A percentile compares a stretch with the other conserved stretches of the same genome.
These are phyloP conservation scores for Exophiala lecanii-corni DNA, from an alignment of 2,329 filamentous ascomycete genomes.

Conservation along the genomic window DNA sequence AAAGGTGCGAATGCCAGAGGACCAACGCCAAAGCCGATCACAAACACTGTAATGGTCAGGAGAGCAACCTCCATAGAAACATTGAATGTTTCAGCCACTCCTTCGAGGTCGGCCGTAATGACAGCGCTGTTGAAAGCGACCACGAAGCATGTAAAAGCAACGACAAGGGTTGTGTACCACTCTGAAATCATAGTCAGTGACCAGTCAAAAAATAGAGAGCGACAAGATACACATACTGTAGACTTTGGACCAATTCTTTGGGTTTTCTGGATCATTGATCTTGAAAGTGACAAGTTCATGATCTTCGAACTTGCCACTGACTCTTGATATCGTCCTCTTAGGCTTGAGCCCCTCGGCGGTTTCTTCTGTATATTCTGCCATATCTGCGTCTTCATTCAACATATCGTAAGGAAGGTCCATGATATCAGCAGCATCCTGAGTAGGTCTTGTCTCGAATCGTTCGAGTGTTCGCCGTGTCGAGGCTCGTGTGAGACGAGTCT, in stretches of 20 bases:
- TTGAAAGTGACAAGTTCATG: slow-evolving; percentile 68
- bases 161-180: slow-evolving; percentile 67
- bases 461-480: slow-evolving; percentile 24
- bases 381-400: slow-evolving; percentile 55
- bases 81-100: slow-evolving; percentile 59
- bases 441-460: slow-evolving; percentile 22
- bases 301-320: slow-evolving; percentile 45
- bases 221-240: slow-evolving; percentile 64
- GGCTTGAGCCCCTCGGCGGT: slow-evolving; percentile 59
- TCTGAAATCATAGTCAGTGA: slow-evolving; percentile 12
- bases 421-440: slow-evolving; percentile 35
- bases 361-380: slow-evolving; percentile 64
- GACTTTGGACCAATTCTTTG: slow-evolving; percentile 77
- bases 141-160: slow-evolving; percentile 70
- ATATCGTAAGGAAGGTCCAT: slow-evolving; percentile 62
- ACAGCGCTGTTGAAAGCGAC: slow-evolving; percentile 68
- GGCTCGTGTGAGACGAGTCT: slow-evolving; percentile 16
- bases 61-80: slow-evolving; percentile 70
- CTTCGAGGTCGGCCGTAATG: slow-evolving; percentile 69
- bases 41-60: slow-evolving; percentile 69
- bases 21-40: slow-evolving; percentile 75
- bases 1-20: slow-evolving; percentile 77
- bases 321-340: slow-evolving; percentile 51
- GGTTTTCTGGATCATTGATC: slow-evolving; percentile 68
- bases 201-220: not conserved